Evolutionary conservation across 495 filamentous ascomycete species (phyloP).

Genomic region (Penicillium robsamsonii): DNA sequence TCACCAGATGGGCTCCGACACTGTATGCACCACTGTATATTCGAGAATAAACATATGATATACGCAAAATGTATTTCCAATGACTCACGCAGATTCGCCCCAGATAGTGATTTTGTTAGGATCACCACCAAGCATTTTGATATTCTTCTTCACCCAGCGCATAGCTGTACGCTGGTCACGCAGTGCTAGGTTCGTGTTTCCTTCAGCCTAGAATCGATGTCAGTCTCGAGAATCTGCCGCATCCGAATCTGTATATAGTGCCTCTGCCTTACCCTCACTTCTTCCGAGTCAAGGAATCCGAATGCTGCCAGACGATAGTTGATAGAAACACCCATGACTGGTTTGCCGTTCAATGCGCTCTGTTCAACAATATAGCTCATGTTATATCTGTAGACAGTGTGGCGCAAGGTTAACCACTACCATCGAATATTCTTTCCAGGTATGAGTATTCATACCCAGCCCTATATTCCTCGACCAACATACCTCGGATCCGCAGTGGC

Average conservation of each 20-base stretch:
- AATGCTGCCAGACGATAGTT: slow-evolving; percentile 73
- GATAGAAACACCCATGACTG: slow-evolving; percentile 68
- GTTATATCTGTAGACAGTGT: slow-evolving; percentile 26
- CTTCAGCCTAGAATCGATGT: slow-evolving; percentile 30
- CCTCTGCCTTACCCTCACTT: slow-evolving; percentile 33
- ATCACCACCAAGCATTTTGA: slow-evolving; percentile 52
- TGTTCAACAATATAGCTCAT: slow-evolving; percentile 40
- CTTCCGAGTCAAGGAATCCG: slow-evolving; percentile 62
- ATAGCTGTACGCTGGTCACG: slow-evolving; percentile 51
- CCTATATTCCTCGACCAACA: slow-evolving; percentile 12
- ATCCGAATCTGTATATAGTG: background rate
- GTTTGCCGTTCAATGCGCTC: slow-evolving; percentile 46
- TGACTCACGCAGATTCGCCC: slow-evolving; percentile 61
- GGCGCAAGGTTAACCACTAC: background rate
- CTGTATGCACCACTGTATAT: slow-evolving; percentile 35
- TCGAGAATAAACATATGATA: background rate
- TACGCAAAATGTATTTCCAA: background rate
- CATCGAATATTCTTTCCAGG: background rate
- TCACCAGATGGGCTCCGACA: slow-evolving; percentile 37
- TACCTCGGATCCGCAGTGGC: slow-evolving; percentile 39
- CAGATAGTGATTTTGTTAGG: slow-evolving; percentile 65
- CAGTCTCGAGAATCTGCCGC: background rate
- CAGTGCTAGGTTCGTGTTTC: slow-evolving; percentile 49
- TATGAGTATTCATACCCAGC: background rate
- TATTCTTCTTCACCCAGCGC: slow-evolving; percentile 52